Evolutionary conservation across 208 protist species (phyloP), one percentile per base, ranked within the genome.

Genomic region (Trypanosoma congolense): DNA sequence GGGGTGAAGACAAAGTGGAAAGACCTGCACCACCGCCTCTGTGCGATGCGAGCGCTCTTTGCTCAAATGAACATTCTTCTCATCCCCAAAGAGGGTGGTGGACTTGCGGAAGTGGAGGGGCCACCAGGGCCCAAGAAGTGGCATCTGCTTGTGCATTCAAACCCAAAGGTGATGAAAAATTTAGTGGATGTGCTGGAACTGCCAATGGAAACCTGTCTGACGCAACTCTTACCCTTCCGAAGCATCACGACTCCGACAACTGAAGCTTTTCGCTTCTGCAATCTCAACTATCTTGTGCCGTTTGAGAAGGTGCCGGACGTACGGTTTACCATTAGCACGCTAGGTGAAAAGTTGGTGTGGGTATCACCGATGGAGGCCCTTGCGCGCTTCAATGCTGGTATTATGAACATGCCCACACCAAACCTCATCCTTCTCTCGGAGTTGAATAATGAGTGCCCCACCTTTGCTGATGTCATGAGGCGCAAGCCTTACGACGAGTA

Each of bases 341-440:
- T 73, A 5, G 80, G 83, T 8, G 87, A 93, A 57, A 51, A 77
- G 57, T 70, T 93, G 26, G 78, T 88, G 41, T 93, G 87, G 87
- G 87, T 90, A 28, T 91, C 83, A n/a, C 87, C 87, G 41, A 87
- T 85, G 77, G 87, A 93, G 67, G 87, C 83, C 38, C 77, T 93
- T 31, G 87, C 87, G n/a, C 80, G 87, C 33, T 91, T 89, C 51
- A 91, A 93, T 63, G 80, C 87, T 30, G 87, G 87, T 29, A 87
- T 93, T 43, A 90, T 93, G 80, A 90, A 90, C 58, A 91, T 91
- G 83, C 87, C 87, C 10, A 91, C 87, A 5, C 77, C 87, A 18
- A 91, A 81, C 73, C n/a, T 90, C 19, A 88, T 93, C 58, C 53
- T 71, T 6, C 31, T 93, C 25, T 84, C 77, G n/a, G 83, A 93